Percentiles rank a stretch among this genome's conserved stretches.
These are phyloP conservation scores for Naganishia vaughanmartiniae DNA, from an alignment of 768 basidiomycete species.

Conservation along the genomic window DNA sequence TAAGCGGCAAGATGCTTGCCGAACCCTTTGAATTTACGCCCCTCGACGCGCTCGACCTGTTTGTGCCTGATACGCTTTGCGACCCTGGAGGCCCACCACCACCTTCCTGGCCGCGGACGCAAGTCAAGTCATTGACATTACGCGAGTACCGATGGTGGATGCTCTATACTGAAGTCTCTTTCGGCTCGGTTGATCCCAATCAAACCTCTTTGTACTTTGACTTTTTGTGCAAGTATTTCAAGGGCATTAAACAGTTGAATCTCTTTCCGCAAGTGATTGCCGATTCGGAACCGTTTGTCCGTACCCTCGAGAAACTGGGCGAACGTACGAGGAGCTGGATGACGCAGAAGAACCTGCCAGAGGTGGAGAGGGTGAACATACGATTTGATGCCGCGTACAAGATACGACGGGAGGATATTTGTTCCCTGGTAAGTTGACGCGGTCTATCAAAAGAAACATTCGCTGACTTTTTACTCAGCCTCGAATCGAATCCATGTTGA, in stretches of 20 bases:
- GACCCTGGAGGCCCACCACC: neutral
- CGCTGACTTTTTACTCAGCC: slow-evolving; percentile 1
- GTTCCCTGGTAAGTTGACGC: neutral
- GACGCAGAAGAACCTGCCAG: neutral
- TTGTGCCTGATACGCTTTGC: slow-evolving; percentile 11
- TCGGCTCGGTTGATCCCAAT: neutral
- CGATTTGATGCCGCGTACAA: slow-evolving; percentile 18
- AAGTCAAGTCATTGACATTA: slow-evolving; percentile 14
- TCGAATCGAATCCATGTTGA: slow-evolving; percentile 18
- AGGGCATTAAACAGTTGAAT: slow-evolving; percentile 8
- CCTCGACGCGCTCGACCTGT: slow-evolving; percentile 8
- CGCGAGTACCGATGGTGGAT: slow-evolving; percentile 17
- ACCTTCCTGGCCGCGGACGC: neutral
- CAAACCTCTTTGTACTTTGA: slow-evolving; percentile 8
- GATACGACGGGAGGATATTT: slow-evolving; percentile 7
- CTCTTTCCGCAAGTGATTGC: slow-evolving; percentile 6
- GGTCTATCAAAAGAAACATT: neutral
- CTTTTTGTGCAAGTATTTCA: slow-evolving; percentile 1
- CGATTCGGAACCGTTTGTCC: neutral
- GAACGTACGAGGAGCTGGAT: slow-evolving; percentile 4
- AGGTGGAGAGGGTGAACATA: slow-evolving; percentile 15
- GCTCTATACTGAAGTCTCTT: slow-evolving; percentile 10
- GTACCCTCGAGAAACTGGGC: neutral
- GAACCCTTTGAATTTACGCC: slow-evolving; percentile 10
- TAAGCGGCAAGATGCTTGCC: neutral